A percentile compares a stretch with the other conserved stretches of the same genome.
Evolutionary conservation across 23 red algal species (phyloP).

Genomic region (Cyanidioschyzon merolae): DNA sequence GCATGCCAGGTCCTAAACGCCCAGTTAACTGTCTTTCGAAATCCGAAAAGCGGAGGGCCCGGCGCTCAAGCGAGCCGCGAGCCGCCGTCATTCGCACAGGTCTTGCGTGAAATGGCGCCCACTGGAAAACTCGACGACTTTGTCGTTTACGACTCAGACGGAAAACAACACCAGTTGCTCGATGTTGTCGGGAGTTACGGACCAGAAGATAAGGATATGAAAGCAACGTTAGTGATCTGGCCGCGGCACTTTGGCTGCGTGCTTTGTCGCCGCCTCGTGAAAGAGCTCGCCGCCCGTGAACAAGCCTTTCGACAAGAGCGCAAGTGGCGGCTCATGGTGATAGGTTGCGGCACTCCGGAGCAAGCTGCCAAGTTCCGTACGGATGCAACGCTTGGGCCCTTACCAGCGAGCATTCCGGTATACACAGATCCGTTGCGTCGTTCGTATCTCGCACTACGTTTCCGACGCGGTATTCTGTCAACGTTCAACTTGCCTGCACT

Average conservation of each 20-base stretch:
- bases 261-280: neutral
- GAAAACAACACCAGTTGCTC: neutral
- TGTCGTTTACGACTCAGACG: neutral
- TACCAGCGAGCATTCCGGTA: neutral
- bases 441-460: conserved; percentile 17
- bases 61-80: no score
- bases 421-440: conserved; percentile 17
- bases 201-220: neutral
- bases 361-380: neutral
- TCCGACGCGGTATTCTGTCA: neutral
- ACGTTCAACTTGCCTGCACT: conserved; percentile 22
- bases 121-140: neutral
- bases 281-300: neutral
- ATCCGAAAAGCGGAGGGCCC: no score
- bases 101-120: neutral
- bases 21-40: neutral
- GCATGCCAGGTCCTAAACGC: no score
- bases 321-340: neutral
- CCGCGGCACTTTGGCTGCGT: conserved; percentile 25
- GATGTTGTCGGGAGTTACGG: neutral
- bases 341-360: conserved; percentile 13
- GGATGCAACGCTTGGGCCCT: neutral
- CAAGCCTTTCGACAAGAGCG: neutral
- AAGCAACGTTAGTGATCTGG: conserved; percentile 16
- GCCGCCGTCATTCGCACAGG: neutral